phyloP scores from a whole-genome alignment of 1,139 yeast genomes.

The Pichia sp. region DNA sequence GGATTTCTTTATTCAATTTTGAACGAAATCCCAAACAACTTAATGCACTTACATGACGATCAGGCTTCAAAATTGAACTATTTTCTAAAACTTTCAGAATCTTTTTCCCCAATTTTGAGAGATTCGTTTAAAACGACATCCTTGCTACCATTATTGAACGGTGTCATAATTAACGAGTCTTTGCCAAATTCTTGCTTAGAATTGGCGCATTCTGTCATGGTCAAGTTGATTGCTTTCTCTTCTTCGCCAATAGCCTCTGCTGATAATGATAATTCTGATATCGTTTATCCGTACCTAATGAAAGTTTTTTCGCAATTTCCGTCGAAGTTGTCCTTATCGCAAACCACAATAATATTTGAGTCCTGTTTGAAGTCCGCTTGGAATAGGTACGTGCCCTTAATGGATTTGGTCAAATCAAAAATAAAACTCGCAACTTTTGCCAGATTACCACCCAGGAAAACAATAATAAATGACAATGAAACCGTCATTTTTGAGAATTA shows the following conservation, averaged over 20 bases:
- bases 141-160: slow-evolving; percentile 36
- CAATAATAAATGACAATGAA: slow-evolving; percentile 37
- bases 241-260: slow-evolving; percentile 22
- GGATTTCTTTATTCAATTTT: slow-evolving; percentile 33
- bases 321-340: slow-evolving; percentile 41
- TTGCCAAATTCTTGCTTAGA: slow-evolving; percentile 39
- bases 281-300: slow-evolving; percentile 2
- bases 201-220: slow-evolving; percentile 59
- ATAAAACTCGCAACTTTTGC: slow-evolving; percentile 8
- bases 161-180: neutral
- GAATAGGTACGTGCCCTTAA: neutral
- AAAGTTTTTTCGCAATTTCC: slow-evolving; percentile 47
- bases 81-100: slow-evolving; percentile 52
- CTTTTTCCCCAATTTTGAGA: slow-evolving; percentile 27
- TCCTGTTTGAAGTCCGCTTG: slow-evolving; percentile 1
- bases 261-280: slow-evolving; percentile 9
- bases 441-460: slow-evolving; percentile 12
- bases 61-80: slow-evolving; percentile 46
- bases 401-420: slow-evolving; percentile 8
- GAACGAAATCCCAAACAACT: slow-evolving; percentile 27
- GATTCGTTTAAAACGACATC: slow-evolving; percentile 2
- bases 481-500: slow-evolving; percentile 1
- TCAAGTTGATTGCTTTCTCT: slow-evolving; percentile 27
- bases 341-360: slow-evolving; percentile 22
- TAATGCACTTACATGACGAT: slow-evolving; percentile 8